Base-by-base conservation (phyloP, 1,139 yeast species). In the Pichia sp. region DNA sequence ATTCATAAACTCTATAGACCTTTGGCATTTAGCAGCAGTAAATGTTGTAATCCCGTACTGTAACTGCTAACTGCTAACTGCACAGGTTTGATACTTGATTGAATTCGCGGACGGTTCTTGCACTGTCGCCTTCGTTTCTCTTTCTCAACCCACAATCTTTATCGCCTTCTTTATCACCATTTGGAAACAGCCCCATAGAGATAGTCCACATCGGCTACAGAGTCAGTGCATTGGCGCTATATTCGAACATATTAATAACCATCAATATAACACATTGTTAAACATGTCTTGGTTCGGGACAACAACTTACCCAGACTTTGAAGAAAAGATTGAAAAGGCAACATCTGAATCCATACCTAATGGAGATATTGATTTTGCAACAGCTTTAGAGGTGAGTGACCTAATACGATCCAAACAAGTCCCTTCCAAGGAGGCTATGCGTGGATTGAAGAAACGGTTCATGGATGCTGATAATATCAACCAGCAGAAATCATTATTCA, bases 331-430 rank as follows among this genome's bases (percentile, higher is more conserved):
- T 34, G 72, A 71, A 37, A 76, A 72, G 47, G 95, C 96, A 12
- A 87, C 97, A 0, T 80, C 91, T 23, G 96, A 86, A 57, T 64
- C 84, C 16, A 81, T 91, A 35, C 97, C 97, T 3, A 78, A 83
- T 52, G 98, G 97, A 3, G 96, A 87, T 50, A 70, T 85, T 37
- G 96, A 91, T 50, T 68, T 85, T 44, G 74, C 80, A 6, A 67
- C 74, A 34, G 88, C 93, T 9, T 66, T 91, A 44, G 98, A 91
- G 55, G 74, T 91, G 40, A 84, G 96, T 37, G 99, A 91, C 59
- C 56, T 79, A 35, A 85, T 91, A 34, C 70, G 96, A 47, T 78
- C 94, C 37, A 87, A 87, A 54, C 76, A 82, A 44, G 74, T 86
- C n/a, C 72, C 80, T 1, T 74, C 96, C 5, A 81, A 77, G 52